Conservation (phyloP, 805 yeast genomes). For the Brettanomyces bruxellensis region DNA sequence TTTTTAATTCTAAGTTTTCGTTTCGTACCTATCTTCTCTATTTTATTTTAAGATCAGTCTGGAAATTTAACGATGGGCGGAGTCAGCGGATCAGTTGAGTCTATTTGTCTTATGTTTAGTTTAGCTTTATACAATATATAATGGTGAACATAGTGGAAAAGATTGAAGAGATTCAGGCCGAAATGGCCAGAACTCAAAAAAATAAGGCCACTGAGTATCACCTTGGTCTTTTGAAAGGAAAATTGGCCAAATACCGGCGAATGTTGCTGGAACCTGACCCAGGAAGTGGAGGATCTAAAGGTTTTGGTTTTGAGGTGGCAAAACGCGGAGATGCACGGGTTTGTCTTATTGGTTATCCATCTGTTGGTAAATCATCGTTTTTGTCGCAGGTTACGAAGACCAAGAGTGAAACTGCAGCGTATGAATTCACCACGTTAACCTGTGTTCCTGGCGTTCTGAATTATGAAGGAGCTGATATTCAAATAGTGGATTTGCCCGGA, state of each 20-base stretch:
- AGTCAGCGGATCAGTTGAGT: no score
- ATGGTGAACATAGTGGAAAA: slow-evolving; percentile 46
- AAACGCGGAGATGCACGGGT: slow-evolving; percentile 96
- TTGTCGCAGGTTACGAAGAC: slow-evolving; percentile 86
- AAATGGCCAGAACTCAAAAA: slow-evolving; percentile 90
- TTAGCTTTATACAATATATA: not conserved
- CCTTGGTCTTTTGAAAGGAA: slow-evolving; percentile 88
- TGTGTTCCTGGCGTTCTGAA: slow-evolving; percentile 95
- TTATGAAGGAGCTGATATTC: slow-evolving; percentile 94
- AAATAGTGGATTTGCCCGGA: slow-evolving; percentile 96
- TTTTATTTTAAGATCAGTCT: no score
- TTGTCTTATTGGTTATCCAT: slow-evolving; percentile 92
- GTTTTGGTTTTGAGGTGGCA: slow-evolving; percentile 85
- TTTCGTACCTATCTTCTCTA: not conserved
- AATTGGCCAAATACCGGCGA: slow-evolving; percentile 84
- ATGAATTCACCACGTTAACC: slow-evolving; percentile 92
- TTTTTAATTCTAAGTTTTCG: not conserved
- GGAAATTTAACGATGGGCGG: no score
- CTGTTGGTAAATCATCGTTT: slow-evolving; percentile 93
- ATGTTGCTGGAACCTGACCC: slow-evolving; percentile 88
- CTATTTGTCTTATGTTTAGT: not conserved
- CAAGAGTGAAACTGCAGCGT: slow-evolving; percentile 88
- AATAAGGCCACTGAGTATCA: slow-evolving; percentile 98
- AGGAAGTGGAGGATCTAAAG: slow-evolving; percentile 50
- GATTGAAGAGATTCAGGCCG: slow-evolving; percentile 84